Evolutionary conservation across 495 filamentous ascomycete genomes (phyloP), one percentile per base, ranked within the genome.

Genomic region (Sphaerosporella brunnea): DNA sequence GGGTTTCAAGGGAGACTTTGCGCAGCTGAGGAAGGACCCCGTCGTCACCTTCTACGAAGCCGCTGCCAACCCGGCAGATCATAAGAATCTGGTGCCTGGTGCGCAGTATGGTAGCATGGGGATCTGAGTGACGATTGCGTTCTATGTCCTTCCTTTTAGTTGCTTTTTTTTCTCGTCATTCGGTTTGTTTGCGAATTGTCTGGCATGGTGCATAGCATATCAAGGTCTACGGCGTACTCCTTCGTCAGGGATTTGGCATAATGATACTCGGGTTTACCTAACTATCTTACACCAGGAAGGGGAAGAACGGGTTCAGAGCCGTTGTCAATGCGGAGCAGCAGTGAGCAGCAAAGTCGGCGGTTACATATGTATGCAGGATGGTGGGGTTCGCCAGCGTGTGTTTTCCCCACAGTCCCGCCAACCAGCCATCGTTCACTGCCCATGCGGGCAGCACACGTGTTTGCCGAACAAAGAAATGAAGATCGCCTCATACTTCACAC

Each of bases 1-100:
- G 46, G 90, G 84, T 0, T 94, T 97, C 67, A 85, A 82, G 63
- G 90, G 90, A 24, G 81, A 93, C 57, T 94, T 83, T 66, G 83
- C 85, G 75, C 74, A 77, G 56, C 62, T 93, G 55, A 85, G 78
- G 16, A 72, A 80, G 36, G 86, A 92, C 59, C 84, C 90, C 11
- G 66, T 80, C 3, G 82, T 79, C 49, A 81, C 94, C 52, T 53
- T 93, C 39, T 97, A 96, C 63, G 90, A 97, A 71, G 81, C 84
- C 16, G 87, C 90, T 13, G 79, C 90, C 24, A 94, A 94, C 55
- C 88, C 88, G 13, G 71, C 63, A 46, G 90, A 97, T 66, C 90
- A 96, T 67, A 68, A 57, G 32, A 56, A 54, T 28, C 28, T 54
- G 8, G 53, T 58, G 2, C 48, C 50, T 5, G 54, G 52, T 0